Evolutionary conservation across 1,284 basidiomycete genomes (phyloP), one percentile per base, ranked within the genome.

Genomic region (Inonotus hispidus): DNA sequence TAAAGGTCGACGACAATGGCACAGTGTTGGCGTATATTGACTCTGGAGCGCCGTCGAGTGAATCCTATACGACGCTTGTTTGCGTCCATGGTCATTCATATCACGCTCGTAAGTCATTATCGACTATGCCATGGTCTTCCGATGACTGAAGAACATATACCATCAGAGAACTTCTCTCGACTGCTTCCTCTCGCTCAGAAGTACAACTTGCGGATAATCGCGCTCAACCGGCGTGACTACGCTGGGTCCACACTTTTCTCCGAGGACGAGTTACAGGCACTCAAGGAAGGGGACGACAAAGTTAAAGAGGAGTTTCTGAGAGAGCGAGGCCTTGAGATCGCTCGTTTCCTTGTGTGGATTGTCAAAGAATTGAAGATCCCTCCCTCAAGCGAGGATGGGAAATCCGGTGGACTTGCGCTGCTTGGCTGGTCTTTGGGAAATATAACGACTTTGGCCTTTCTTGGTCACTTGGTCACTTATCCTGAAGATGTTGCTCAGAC

Each of bases 141-240:
- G n/a, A 29, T 16, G 7, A 14, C 21, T 23, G 35, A 14, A n/a
- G 41, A 41, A 38, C 14, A 11, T 27, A 7, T 58, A 43, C 25
- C 29, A 54, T 32, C 41, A 63, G 62, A 56, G 25, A 58, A 25
- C 27, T 63, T 63, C 35, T 53, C 53, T 14, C 43, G 55, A 14
- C 59, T 63, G 16, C 10, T 61, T 23, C 27, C 58, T 37, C 35
- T 52, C 25, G 59, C 62, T 6, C 32, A 16, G 14, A 47, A 56
- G 32, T 29, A 58, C 52, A 58, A 58, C 38, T 27, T 63, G 1
- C 59, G 62, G 14, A 46, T 63, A 53, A 58, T 63, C 29, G 58
- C 59, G 1, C 56, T 66, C 29, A 65, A 62, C 35, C 60, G 65
- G n/a, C 59, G 65, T 6, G 65, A 66, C 56, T 66, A 63, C 37